Percentiles rank a stretch among this genome's conserved stretches.
Evolutionary conservation across 2,329 filamentous ascomycete species (phyloP).

Genomic region (Fusarium concolor): DNA sequence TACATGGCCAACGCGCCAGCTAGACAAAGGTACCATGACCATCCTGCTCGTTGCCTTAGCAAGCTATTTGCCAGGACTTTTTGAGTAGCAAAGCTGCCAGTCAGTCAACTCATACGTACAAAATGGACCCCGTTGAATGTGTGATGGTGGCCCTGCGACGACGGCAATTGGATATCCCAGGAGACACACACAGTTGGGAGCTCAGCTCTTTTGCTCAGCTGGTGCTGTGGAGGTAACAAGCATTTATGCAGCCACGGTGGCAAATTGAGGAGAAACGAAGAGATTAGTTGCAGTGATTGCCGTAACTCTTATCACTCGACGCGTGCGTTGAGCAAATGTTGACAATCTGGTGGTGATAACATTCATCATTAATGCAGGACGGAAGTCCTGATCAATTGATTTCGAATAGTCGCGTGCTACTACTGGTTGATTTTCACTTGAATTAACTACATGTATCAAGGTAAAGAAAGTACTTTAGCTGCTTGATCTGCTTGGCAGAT

Average conservation of each 20-base stretch:
- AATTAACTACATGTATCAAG: background rate
- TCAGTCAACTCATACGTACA: conserved; percentile 5
- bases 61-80: conserved; percentile 19
- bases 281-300: background rate
- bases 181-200: conserved; percentile 8
- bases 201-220: conserved; percentile 14
- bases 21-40: conserved; percentile 37
- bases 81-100: conserved; percentile 19
- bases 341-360: background rate
- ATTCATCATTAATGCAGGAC: background rate
- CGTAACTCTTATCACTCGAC: background rate
- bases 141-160: conserved; percentile 21
- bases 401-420: background rate
- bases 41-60: conserved; percentile 10
- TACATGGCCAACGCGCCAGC: conserved; percentile 8
- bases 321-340: background rate
- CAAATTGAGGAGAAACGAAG: conserved; percentile 2
- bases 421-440: background rate
- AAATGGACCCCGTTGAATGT: conserved; percentile 1
- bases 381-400: no score
- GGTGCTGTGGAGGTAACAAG: background rate
- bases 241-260: conserved; percentile 24
- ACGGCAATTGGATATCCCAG: conserved; percentile 25
- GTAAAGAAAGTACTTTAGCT: background rate
- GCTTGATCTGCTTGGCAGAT: conserved; percentile 25